Evolutionary conservation across 352 stramenopile genomes (phyloP).

Genomic region (Phytophthora pisi): DNA sequence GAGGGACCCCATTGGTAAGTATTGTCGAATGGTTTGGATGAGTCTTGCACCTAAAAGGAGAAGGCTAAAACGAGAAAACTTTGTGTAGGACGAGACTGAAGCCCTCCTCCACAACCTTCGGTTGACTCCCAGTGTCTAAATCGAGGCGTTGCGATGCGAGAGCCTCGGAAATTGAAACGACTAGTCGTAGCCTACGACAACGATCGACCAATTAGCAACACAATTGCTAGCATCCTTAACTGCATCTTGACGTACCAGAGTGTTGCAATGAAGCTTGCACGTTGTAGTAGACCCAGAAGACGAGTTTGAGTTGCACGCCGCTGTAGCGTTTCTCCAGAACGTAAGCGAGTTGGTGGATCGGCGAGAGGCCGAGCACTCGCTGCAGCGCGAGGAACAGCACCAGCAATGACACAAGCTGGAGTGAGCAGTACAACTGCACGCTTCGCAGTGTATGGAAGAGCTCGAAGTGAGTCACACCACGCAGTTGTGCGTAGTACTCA

Average conservation of each 20-base stretch:
- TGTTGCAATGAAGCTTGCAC: constrained; percentile 35
- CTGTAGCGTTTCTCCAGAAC: constrained; percentile 33
- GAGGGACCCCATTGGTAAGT: neutral
- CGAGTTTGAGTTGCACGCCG: constrained; percentile 31
- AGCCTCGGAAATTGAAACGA: constrained; percentile 11
- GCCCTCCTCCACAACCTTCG: neutral
- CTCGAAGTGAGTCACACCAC: neutral
- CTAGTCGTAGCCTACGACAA: constrained; percentile 3
- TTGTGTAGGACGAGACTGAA: too few species aligned
- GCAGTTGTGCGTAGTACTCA: neutral
- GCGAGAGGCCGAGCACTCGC: constrained; percentile 25
- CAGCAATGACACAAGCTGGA: constrained; percentile 42
- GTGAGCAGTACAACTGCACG: constrained; percentile 8
- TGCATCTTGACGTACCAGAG: constrained; percentile 17
- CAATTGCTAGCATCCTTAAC: neutral
- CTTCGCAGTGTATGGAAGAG: neutral
- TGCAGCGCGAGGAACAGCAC: constrained; percentile 21
- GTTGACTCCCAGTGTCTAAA: neutral
- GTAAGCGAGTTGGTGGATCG: constrained; percentile 38
- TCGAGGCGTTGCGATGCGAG: neutral
- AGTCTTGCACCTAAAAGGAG: neutral
- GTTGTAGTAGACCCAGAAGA: constrained; percentile 43
- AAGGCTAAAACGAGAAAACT: neutral
- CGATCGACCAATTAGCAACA: neutral
- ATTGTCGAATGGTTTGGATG: neutral